Conservation (phyloP, 106 monocot genomes). For the Dioscorea dumetorum region DNA sequence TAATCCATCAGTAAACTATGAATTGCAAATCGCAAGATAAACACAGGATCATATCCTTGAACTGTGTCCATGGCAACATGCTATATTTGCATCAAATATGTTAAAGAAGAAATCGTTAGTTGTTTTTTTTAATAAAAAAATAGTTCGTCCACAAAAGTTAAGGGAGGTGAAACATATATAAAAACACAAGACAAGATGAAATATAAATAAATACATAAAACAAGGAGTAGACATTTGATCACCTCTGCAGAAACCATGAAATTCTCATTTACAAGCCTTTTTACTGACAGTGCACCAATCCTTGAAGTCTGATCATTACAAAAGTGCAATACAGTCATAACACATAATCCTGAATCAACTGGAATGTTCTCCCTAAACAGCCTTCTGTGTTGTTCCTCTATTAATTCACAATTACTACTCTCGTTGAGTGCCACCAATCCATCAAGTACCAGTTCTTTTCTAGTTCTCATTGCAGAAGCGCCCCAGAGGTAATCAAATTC, state of each 20-base stretch:
- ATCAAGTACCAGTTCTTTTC: conserved; percentile 40
- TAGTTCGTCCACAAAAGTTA: background rate
- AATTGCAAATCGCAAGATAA: conserved; percentile 69
- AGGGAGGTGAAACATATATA: too few species aligned
- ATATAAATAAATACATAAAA: too few species aligned
- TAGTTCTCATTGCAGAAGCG: conserved; percentile 45
- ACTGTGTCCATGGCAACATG: conserved; percentile 13
- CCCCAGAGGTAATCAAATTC: conserved; percentile 88
- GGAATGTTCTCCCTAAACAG: conserved; percentile 82
- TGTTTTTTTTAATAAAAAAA: conserved; percentile 4
- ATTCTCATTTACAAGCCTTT: conserved; percentile 42
- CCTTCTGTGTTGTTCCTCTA: conserved; percentile 36
- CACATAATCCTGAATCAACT: conserved; percentile 57
- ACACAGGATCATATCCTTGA: conserved; percentile 68
- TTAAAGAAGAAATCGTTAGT: conserved; percentile 3
- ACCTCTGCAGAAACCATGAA: conserved; percentile 27
- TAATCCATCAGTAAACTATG: conserved; percentile 66
- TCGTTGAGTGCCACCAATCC: conserved; percentile 4
- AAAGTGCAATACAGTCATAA: conserved; percentile 51
- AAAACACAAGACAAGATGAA: too few species aligned
- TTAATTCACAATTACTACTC: conserved; percentile 23
- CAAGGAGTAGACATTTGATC: background rate
- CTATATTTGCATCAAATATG: conserved; percentile 18
- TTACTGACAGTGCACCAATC: conserved; percentile 23
- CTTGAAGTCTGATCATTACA: conserved; percentile 42